phyloP scores from a whole-genome alignment of 306 rosid genomes.

The Begonia fuchsioides region DNA sequence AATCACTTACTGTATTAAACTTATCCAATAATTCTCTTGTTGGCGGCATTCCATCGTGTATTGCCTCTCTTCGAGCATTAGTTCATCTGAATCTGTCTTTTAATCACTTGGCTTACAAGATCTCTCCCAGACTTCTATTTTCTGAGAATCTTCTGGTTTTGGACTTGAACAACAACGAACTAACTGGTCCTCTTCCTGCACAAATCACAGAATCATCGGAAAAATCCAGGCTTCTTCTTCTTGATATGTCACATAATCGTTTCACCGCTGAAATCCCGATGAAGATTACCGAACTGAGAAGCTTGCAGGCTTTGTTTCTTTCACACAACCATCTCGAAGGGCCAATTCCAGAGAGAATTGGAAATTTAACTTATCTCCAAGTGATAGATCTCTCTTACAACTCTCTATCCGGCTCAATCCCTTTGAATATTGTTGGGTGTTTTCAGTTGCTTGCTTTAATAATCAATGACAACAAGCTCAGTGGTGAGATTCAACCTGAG shows the following conservation, averaged over 20 bases:
- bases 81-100: constrained; percentile 65
- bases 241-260: constrained; percentile 83
- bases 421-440: constrained; percentile 87
- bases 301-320: constrained; percentile 94
- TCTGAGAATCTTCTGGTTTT: constrained; percentile 75
- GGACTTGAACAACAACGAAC: constrained; percentile 81
- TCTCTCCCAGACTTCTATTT: constrained; percentile 76
- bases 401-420: constrained; percentile 74
- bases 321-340: constrained; percentile 84
- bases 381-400: constrained; percentile 93
- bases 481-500: constrained; percentile 95
- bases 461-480: constrained; percentile 72
- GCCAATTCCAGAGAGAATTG: constrained; percentile 84
- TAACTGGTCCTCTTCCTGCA: constrained; percentile 76
- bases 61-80: constrained; percentile 61
- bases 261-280: constrained; percentile 81
- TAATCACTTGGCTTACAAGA: constrained; percentile 57
- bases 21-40: constrained; percentile 67
- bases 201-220: constrained; percentile 71
- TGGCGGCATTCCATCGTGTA: constrained; percentile 78
- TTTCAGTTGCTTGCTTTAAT: constrained; percentile 90
- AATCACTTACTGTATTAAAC: constrained; percentile 52
- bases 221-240: constrained; percentile 79
- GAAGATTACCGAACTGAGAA: constrained; percentile 81
- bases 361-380: constrained; percentile 88